These are phyloP conservation scores for Neoarthrinium moseri DNA, from an alignment of 2,329 filamentous ascomycete genomes.

Conservation along the genomic window DNA sequence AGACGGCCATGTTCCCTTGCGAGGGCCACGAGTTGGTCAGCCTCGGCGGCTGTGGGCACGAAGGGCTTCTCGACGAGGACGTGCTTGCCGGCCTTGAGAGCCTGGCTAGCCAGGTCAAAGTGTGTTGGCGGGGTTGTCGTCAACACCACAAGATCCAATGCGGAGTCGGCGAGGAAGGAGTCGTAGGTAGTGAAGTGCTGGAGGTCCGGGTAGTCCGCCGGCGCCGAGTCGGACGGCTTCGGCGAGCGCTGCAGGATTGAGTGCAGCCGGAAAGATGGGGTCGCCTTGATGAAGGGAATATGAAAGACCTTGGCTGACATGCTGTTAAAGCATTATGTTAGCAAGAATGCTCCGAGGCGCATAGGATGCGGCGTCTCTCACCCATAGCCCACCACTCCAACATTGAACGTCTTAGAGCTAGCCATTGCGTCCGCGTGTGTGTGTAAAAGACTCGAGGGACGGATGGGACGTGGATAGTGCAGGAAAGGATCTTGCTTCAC, in stretches of 20 bases:
- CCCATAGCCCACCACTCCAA: conserved; percentile 53
- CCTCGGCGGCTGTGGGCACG: conserved; percentile 68
- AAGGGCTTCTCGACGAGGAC: conserved; percentile 84
- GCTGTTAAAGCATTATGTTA: conserved; percentile 30
- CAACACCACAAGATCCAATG: conserved; percentile 68
- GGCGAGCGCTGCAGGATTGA: conserved; percentile 75
- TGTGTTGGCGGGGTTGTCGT: conserved; percentile 72
- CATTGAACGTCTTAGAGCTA: conserved; percentile 40
- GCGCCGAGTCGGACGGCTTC: conserved; percentile 62
- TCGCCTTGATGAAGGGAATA: conserved; percentile 71
- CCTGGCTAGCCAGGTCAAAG: conserved; percentile 61
- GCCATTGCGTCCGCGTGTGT: conserved; percentile 14
- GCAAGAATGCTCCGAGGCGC: neutral
- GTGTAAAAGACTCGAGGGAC: no score
- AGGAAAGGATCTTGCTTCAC: neutral
- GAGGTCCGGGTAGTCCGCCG: conserved; percentile 63
- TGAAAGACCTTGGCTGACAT: conserved; percentile 77
- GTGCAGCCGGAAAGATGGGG: conserved; percentile 65
- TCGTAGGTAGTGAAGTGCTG: conserved; percentile 64
- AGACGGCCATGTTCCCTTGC: conserved; percentile 50
- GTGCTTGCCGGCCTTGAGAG: conserved; percentile 71
- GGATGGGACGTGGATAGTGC: no score
- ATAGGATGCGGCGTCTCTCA: conserved; percentile 25
- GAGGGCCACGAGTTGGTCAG: conserved; percentile 58
- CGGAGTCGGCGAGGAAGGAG: conserved; percentile 62